A percentile compares a stretch with the other conserved stretches of the same genome.
Conservation (phyloP, 2,329 filamentous ascomycete genomes). For the Fusarium guadeloupense region DNA sequence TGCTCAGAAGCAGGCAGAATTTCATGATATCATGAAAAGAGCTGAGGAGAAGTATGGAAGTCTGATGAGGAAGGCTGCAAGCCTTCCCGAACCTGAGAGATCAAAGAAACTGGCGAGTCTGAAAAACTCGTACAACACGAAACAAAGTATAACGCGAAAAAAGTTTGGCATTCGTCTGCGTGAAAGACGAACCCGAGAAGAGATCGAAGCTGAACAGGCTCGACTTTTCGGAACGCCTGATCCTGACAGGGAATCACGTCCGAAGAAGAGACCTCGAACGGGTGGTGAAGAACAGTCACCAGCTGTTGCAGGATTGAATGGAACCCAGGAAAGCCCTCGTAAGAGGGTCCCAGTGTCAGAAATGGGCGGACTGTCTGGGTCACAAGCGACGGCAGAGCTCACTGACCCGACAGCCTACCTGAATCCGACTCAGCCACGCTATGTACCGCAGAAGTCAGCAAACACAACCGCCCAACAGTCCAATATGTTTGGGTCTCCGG, state of each 20-base stretch:
- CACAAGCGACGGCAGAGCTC: conserved; percentile 49
- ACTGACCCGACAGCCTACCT: conserved; percentile 49
- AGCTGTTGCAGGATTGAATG: not conserved
- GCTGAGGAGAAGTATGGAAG: conserved; percentile 50
- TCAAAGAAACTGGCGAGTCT: conserved; percentile 52
- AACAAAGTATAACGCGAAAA: conserved; percentile 65
- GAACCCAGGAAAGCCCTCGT: conserved; percentile 28
- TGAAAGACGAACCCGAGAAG: conserved; percentile 56
- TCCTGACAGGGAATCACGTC: conserved; percentile 9
- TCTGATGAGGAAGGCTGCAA: conserved; percentile 55
- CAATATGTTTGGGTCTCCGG: not conserved
- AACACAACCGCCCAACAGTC: not conserved
- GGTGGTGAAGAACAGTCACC: conserved; percentile 11
- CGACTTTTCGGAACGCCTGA: conserved; percentile 44
- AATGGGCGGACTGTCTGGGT: conserved; percentile 49
- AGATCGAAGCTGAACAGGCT: conserved; percentile 57
- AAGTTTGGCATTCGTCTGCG: conserved; percentile 66
- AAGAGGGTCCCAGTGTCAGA: conserved; percentile 46
- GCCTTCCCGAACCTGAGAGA: conserved; percentile 48
- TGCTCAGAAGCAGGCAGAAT: conserved; percentile 32
- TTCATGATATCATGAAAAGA: conserved; percentile 44
- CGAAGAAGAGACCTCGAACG: conserved; percentile 41
- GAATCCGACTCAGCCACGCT: conserved; percentile 36
- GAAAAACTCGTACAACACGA: conserved; percentile 64
- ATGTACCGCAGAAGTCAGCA: conserved; percentile 6